Conservation (phyloP, 2,329 filamentous ascomycete genomes). For the Ascosphaera apis region DNA sequence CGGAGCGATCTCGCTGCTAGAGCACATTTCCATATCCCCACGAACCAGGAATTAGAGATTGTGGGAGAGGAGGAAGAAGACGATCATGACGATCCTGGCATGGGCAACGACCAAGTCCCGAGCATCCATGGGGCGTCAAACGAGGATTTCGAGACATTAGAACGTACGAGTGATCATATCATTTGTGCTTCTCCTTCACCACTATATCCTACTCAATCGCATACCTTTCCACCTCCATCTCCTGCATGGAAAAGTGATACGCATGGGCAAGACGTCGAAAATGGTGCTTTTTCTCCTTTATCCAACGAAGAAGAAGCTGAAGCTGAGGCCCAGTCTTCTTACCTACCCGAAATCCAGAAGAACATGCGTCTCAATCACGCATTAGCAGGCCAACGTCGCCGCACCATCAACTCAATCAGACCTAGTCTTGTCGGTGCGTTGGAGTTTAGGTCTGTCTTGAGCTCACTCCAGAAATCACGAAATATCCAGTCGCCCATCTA, state of each 20-base stretch:
- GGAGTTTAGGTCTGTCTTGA: slow-evolving; percentile 76
- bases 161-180: slow-evolving; percentile 21
- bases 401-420: slow-evolving; percentile 60
- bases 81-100: slow-evolving; percentile 14
- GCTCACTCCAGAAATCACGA: slow-evolving; percentile 62
- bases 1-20: slow-evolving; percentile 49
- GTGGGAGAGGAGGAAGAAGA: slow-evolving; percentile 34
- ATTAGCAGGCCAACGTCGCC: slow-evolving; percentile 40
- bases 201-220: neutral
- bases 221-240: neutral
- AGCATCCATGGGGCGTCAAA: slow-evolving; percentile 27
- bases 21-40: slow-evolving; percentile 44
- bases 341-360: slow-evolving; percentile 60
- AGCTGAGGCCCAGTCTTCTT: slow-evolving; percentile 32
- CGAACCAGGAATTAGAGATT: slow-evolving; percentile 34
- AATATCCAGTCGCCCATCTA: slow-evolving; percentile 51
- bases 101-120: slow-evolving; percentile 22
- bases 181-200: neutral
- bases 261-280: neutral
- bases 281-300: slow-evolving; percentile 1
- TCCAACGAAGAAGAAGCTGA: slow-evolving; percentile 34
- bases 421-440: slow-evolving; percentile 83
- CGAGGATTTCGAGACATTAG: slow-evolving; percentile 41
- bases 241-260: neutral
- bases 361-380: slow-evolving; percentile 77